Percentiles rank a stretch among this genome's conserved stretches.
Conservation (phyloP, 495 filamentous ascomycete species). For the Neurospora tetrasperma region DNA sequence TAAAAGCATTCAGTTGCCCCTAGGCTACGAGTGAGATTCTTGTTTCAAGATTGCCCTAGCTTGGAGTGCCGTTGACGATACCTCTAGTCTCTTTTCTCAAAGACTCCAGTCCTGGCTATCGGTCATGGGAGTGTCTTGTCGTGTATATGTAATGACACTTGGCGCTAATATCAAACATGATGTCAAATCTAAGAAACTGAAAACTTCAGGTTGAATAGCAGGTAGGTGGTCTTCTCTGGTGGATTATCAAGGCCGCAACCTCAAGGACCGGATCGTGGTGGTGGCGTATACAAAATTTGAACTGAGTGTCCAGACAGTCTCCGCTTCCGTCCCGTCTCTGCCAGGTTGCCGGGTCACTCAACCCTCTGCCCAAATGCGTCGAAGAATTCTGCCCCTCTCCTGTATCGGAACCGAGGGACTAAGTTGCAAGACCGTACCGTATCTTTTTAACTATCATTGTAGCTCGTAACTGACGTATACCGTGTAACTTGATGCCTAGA, state of each 20-base stretch:
- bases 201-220: too few relatives aligned
- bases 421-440: not conserved
- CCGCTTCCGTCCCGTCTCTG: not conserved
- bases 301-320: not conserved
- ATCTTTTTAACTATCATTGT: not conserved
- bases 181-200: too few relatives aligned
- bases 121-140: too few relatives aligned
- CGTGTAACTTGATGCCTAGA: not conserved
- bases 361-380: not conserved
- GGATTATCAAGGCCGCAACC: not conserved
- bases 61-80: too few relatives aligned
- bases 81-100: too few relatives aligned
- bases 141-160: too few relatives aligned
- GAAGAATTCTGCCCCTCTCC: not conserved
- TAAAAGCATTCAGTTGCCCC: too few relatives aligned
- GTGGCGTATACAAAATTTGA: not conserved
- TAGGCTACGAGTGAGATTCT: too few relatives aligned
- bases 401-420: not conserved
- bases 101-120: too few relatives aligned
- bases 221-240: too few relatives aligned
- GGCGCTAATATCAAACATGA: too few relatives aligned
- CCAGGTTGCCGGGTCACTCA: not conserved
- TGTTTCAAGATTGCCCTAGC: too few relatives aligned
- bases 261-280: not conserved
- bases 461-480: not conserved